These are phyloP conservation scores for Botrytis deweyae DNA, from an alignment of 2,329 filamentous ascomycete species.

Conservation along the genomic window DNA sequence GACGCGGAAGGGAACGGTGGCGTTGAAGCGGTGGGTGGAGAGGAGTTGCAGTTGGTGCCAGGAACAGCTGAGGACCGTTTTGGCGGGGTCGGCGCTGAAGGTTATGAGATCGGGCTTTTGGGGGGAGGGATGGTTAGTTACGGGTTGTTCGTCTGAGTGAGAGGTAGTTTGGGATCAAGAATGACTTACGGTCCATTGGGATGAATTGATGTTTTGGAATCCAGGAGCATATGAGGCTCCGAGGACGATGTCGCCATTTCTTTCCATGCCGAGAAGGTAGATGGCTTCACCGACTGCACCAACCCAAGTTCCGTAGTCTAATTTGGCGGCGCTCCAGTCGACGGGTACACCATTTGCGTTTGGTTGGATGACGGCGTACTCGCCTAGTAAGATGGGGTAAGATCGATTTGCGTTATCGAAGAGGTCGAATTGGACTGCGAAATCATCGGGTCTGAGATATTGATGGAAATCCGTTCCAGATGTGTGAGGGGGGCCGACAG, in stretches of 20 bases:
- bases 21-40: constrained; percentile 14
- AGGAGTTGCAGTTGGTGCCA: constrained; percentile 21
- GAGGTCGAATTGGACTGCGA: constrained; percentile 28
- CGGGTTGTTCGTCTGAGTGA: not conserved
- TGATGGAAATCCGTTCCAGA: constrained; percentile 33
- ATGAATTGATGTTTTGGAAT: constrained; percentile 36
- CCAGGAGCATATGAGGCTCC: constrained; percentile 35
- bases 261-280: constrained; percentile 32
- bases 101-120: constrained; percentile 36
- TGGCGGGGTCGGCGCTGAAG: constrained; percentile 42
- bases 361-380: constrained; percentile 35
- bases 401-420: constrained; percentile 30
- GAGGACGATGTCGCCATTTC: constrained; percentile 33
- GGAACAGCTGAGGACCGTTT: constrained; percentile 49
- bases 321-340: constrained; percentile 19
- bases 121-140: not conserved
- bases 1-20: constrained; percentile 19
- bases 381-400: constrained; percentile 33
- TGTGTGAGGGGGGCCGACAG: constrained; percentile 6
- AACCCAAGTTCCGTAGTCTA: constrained; percentile 31
- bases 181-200: constrained; percentile 35
- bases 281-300: constrained; percentile 36
- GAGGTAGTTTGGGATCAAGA: not conserved
- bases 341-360: constrained; percentile 25
- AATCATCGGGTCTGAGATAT: constrained; percentile 33